Base-by-base conservation (phyloP, 768 basidiomycete species). In the Trametes cubensis region DNA sequence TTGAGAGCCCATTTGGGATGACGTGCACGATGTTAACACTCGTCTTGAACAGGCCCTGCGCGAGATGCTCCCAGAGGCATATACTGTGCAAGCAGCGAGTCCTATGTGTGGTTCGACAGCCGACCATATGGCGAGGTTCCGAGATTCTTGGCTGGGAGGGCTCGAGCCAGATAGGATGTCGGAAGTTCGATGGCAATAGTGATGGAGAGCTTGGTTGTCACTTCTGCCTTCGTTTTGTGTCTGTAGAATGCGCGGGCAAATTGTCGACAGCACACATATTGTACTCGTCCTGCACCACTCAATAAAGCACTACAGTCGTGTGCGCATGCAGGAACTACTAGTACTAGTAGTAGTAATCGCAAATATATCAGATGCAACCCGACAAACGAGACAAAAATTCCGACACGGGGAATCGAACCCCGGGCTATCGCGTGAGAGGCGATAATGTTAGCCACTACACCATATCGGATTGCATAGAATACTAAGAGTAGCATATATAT, bases 31-130 rank as follows among this genome's bases (percentile, higher is more conserved):
- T 28, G 50, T 2, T 56, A 15, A n/a, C n/a, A n/a, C n/a, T n/a
- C 13, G 40, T 3, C 18, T 28, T 3, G 6, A 25, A 28, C 39
- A 76, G 75, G 56, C 58, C 17, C 75, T 91, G 14, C 75, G 85
- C 59, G 77, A 80, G 56, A 74, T 79, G 4, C 73, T 90, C 0
- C 85, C 85, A 0, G 83, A 85, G 54, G 89, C 81, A 0, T 82
- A 85, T 46, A 71, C 79, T 0, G 79, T 86, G 30, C 77, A 81
- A 23, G 80, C 83, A 4, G 76, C 79, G 20, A 90, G 81, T 58
- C 80, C 87, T 0, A 79, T 80, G 39, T 91, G 89, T 63, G 76
- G 74, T 4, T 60, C 56, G 10, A 57, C 66, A 0, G 45, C 46
- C n/a, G 70, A 68, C 57, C 52, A 63, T 4, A 53, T 73, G 40